phyloP scores from a whole-genome alignment of 148 eudicot species.

The Vaccinium darrowii region DNA sequence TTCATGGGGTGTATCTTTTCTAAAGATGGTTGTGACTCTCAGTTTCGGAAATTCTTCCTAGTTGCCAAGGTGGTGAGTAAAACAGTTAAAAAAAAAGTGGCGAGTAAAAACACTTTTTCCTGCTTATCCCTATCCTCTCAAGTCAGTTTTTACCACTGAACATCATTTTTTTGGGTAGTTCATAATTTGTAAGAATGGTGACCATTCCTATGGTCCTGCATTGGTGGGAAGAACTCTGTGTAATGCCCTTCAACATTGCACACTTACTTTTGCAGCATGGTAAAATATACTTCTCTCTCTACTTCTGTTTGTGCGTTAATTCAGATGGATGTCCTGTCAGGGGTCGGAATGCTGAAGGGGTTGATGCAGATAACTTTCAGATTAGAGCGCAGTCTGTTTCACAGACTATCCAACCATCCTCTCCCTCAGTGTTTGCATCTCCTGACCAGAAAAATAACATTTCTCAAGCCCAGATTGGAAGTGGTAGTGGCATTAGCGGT shows the following conservation, averaged over 20 bases:
- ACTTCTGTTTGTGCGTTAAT: not conserved
- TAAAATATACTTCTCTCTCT: not conserved
- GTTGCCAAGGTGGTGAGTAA: not conserved
- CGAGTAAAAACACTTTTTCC: not conserved
- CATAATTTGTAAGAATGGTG: not conserved
- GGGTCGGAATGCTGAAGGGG: constrained; percentile 29
- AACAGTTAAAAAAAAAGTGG: not conserved
- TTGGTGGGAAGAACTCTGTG: not conserved
- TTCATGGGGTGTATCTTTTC: not conserved
- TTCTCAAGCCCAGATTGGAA: constrained; percentile 41
- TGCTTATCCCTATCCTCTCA: too few relatives aligned
- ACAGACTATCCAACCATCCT: constrained; percentile 36
- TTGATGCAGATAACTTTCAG: constrained; percentile 31
- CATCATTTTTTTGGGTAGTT: not conserved
- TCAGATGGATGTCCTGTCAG: constrained; percentile 30
- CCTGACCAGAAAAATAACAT: constrained; percentile 38
- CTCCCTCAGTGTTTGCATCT: constrained; percentile 25
- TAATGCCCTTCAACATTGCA: not conserved
- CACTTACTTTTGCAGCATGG: not conserved
- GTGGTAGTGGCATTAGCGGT: constrained; percentile 33
- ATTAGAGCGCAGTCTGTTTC: constrained; percentile 28
- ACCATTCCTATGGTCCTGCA: not conserved
- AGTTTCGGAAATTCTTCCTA: not conserved
- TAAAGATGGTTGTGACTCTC: not conserved
- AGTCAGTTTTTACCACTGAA: too few relatives aligned